Evolutionary conservation across 805 yeast species (phyloP), one percentile per base, ranked within the genome.

Genomic region (Metschnikowia cubensis): DNA sequence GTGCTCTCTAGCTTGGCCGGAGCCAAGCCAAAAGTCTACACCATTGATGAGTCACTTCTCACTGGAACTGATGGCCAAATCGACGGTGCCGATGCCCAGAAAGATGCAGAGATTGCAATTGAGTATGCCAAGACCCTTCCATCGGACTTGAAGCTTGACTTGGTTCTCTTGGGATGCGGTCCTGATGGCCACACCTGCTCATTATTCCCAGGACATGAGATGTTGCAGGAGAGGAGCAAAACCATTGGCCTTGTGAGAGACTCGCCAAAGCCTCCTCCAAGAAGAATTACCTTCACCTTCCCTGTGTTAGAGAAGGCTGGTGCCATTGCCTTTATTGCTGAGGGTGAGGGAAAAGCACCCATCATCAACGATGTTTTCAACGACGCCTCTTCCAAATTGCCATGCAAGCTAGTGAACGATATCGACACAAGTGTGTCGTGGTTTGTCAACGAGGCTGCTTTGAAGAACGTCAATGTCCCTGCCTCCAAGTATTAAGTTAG

Each of bases 121-220:
- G 84, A 79, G 42, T 90, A 90, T 66, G 84, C 79, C 55, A 52
- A 72, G 1, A 70, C 74, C 39, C 67, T 90, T 47, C 89, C 92
- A 8, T 34, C 53, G 6, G 66, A 66, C 49, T 63, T 59, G 20
- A 62, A 67, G 51, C 61, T 84, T 29, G 96, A 90, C 67, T 71
- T 89, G 59, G 71, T 90, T 20, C 71, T 89, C 49, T 75, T 90
- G 55, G 97, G 97, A 20, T 87, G 94, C 66, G 97, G 97, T 6
- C 97, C 97, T 34, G 97, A 90, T 62, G 97, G 97, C 35, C 97
- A 90, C 67, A 90, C 96, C 4, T 88, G 96, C 71, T 90, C 97
- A 0, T 74, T 90, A 55, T 90, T 90, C 80, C 97, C 97, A 11
- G 90, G 85, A 35, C 96, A 89, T 66, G 60, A 67, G 52, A 75